Base-by-base conservation (phyloP, 1,284 basidiomycete genomes). In the Crepidotus sp. region DNA sequence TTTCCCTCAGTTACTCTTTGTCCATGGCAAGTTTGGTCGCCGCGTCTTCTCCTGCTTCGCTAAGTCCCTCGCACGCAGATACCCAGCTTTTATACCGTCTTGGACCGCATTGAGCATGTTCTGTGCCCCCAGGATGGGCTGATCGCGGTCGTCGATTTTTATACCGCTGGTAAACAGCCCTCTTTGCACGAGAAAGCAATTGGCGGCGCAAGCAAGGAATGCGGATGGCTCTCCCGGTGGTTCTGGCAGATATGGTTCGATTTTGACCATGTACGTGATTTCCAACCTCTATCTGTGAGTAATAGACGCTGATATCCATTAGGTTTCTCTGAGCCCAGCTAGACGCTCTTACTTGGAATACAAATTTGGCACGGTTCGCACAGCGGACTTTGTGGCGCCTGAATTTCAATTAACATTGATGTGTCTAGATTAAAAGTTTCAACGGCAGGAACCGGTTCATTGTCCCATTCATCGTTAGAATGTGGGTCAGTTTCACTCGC, bases 241-340 rank as follows among this genome's bases (percentile, higher is more conserved):
- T 90, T 90, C 67, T 90, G 83, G 83, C 78, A 81, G 54, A 79
- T 79, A 36, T 83, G 80, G 84, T 88, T 88, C 60, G 80, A 83
- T 52, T 73, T 87, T 44, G 86, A 90, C 60, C 82, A 86, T 59
- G 80, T 87, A 42, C 71, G 80, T 47, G 59, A 13, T 22, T 46
- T n/a, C n/a, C n/a, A n/a, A n/a, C 21, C 19, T 10, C 5, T 32
- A 17, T 14, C 25, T 27, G 14, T 7, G 4, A 22, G 0, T 17
- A 40, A 18, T 24, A 39, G 19, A 11, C 26, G 24, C 21, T 41
- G 9, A 42, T 19, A 6, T 36, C 25, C 37, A 10, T 30, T 22
- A 65, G 61, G 59, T 67, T 17, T 60, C 60, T 25, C 57, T 90
- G 1, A 79, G 82, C 33, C 78, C 80, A 1, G 79, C 82, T 18